A percentile compares a stretch with the other conserved stretches of the same genome.
Evolutionary conservation across 805 yeast species (phyloP).

Genomic region (Hanseniaspora taiwanica): DNA sequence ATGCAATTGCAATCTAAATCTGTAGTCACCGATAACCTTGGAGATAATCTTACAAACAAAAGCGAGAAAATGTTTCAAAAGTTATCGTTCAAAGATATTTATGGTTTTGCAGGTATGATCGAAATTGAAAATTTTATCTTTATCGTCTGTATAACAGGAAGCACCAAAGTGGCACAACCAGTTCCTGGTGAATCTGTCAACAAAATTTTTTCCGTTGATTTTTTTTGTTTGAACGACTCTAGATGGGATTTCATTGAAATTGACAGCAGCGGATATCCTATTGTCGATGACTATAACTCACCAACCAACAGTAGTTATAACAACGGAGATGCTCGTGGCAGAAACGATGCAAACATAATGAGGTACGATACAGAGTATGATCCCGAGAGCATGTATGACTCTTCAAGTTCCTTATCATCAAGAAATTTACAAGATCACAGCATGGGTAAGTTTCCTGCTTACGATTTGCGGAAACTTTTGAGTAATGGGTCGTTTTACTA

Average conservation of each 20-base stretch:
- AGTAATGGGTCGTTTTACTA: constrained; percentile 85
- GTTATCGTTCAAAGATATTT: constrained; percentile 32
- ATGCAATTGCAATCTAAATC: constrained; percentile 27
- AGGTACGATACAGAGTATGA: too few relatives aligned
- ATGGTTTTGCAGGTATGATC: constrained; percentile 74
- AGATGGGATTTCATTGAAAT: constrained; percentile 72
- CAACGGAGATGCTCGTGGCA: constrained; percentile 13
- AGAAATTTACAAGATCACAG: not conserved
- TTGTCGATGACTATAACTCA: constrained; percentile 24
- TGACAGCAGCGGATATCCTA: constrained; percentile 57
- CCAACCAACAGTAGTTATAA: constrained; percentile 13
- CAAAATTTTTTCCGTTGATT: constrained; percentile 75
- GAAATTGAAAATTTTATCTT: constrained; percentile 54
- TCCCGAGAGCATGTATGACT: constrained; percentile 1
- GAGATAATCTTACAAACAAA: not conserved
- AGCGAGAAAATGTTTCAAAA: constrained; percentile 25
- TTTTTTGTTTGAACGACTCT: constrained; percentile 55
- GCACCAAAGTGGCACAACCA: constrained; percentile 70
- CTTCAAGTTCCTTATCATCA: not conserved
- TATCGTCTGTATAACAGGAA: constrained; percentile 67
- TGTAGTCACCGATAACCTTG: constrained; percentile 24
- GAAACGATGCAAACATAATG: too few relatives aligned
- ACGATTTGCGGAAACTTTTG: constrained; percentile 60
- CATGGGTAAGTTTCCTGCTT: constrained; percentile 64
- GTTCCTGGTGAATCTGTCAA: constrained; percentile 67